These are phyloP conservation scores for Hypoxylon subgilvum DNA, from an alignment of 495 filamentous ascomycete genomes.

Conservation along the genomic window DNA sequence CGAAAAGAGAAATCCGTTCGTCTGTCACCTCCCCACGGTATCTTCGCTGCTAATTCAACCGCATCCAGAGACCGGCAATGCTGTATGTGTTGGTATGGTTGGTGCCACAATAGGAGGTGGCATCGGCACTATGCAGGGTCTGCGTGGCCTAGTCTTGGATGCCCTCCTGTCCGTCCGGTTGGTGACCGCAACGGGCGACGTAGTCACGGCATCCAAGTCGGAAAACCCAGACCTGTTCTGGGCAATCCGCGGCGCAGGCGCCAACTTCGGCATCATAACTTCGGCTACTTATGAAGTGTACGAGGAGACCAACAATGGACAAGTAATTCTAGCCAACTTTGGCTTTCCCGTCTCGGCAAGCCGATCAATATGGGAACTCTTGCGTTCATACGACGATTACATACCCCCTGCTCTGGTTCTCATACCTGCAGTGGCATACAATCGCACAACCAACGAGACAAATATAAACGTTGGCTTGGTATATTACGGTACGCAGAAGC, in stretches of 20 bases:
- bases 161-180: conserved; percentile 39
- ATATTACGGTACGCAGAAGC: background rate
- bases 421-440: background rate
- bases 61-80: background rate
- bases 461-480: background rate
- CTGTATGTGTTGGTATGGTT: conserved; percentile 40
- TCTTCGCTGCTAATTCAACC: background rate
- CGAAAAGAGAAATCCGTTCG: conserved; percentile 25
- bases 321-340: conserved; percentile 8
- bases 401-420: background rate
- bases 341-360: background rate
- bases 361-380: background rate
- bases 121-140: conserved; percentile 43
- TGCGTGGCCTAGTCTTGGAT: conserved; percentile 48
- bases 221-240: conserved; percentile 53
- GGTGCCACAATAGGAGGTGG: conserved; percentile 52
- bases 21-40: background rate
- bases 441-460: background rate
- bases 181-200: conserved; percentile 41
- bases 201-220: conserved; percentile 43
- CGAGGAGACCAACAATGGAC: conserved; percentile 26
- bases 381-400: conserved; percentile 1
- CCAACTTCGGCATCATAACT: conserved; percentile 55
- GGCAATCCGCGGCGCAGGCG: conserved; percentile 50
- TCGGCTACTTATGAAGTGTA: conserved; percentile 14